Evolutionary conservation across 768 basidiomycete genomes (phyloP).

Genomic region (Suillus luteus): DNA sequence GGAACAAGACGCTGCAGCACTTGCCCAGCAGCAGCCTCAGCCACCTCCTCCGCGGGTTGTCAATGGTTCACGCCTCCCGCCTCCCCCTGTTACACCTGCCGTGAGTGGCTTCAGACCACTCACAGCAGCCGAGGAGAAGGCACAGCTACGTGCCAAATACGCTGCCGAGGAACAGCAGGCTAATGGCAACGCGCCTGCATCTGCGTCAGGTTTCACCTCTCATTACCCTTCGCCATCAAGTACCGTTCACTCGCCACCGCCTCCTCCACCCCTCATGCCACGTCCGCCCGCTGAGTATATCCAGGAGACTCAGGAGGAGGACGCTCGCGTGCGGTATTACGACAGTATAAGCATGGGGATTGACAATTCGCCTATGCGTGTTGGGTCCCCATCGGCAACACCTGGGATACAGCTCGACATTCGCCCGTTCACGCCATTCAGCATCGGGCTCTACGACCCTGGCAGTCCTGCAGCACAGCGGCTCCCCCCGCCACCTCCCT

Average conservation of each 20-base stretch:
- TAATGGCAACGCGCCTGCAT: conserved; percentile 21
- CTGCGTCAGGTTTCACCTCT: conserved; percentile 23
- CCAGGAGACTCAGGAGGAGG: conserved; percentile 77
- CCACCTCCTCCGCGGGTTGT: conserved; percentile 27
- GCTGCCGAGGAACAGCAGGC: conserved; percentile 51
- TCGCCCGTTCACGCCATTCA: conserved; percentile 52
- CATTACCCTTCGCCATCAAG: conserved; percentile 13
- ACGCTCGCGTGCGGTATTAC: conserved; percentile 53
- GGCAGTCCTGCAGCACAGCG: conserved; percentile 11
- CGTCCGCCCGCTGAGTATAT: conserved; percentile 81
- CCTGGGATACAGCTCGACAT: conserved; percentile 34
- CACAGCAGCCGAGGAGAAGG: conserved; percentile 82
- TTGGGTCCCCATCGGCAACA: conserved; percentile 19
- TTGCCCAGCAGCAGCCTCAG: conserved; percentile 24
- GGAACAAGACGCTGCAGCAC: conserved; percentile 50
- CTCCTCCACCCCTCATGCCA: conserved; percentile 74
- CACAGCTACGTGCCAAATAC: conserved; percentile 61
- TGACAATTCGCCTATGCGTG: conserved; percentile 27
- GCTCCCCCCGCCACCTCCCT: conserved; percentile 16
- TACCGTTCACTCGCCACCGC: conserved; percentile 26
- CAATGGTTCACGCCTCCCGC: conserved; percentile 34
- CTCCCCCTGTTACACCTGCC: conserved; percentile 32
- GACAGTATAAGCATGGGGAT: conserved; percentile 29
- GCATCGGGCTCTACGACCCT: conserved; percentile 34
- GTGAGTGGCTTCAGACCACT: conserved; percentile 37